Conservation (phyloP, 2,329 filamentous ascomycete species). For the Neurospora sp. region DNA sequence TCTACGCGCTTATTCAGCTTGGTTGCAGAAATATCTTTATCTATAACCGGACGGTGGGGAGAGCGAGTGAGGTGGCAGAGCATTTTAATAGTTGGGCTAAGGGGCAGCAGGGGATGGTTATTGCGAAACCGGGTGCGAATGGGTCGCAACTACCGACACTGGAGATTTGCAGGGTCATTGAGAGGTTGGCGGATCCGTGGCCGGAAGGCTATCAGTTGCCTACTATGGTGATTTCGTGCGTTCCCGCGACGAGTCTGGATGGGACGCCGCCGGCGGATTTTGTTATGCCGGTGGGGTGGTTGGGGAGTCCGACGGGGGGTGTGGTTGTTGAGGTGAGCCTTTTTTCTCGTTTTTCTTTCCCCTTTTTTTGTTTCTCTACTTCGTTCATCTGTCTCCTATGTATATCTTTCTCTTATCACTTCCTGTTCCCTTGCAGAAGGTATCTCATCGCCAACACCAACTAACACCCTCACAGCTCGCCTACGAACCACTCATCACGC, state of each 20-base stretch:
- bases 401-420: too few species aligned
- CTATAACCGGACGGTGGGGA: conserved; percentile 53
- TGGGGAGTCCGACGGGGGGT: conserved; percentile 60
- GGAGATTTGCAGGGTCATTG: conserved; percentile 43
- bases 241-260: conserved; percentile 54
- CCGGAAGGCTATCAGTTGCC: conserved; percentile 51
- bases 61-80: conserved; percentile 50
- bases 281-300: conserved; percentile 58
- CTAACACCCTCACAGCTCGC: conserved; percentile 34
- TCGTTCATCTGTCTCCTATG: too few species aligned
- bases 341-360: neutral
- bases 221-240: conserved; percentile 62
- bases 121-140: neutral
- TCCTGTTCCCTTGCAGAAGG: too few species aligned
- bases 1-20: conserved; percentile 63
- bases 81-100: conserved; percentile 53
- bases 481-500: conserved; percentile 61
- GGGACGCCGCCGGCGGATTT: conserved; percentile 56
- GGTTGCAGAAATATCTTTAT: conserved; percentile 65
- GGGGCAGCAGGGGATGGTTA: conserved; percentile 15
- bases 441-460: neutral
- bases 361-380: too few species aligned
- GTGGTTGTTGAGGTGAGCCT: conserved; percentile 52
- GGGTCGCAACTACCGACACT: neutral
- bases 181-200: conserved; percentile 51